A percentile compares a stretch with the other conserved stretches of the same genome.
Evolutionary conservation across 2,329 filamentous ascomycete genomes (phyloP).

Genomic region (Penicillium sp.): DNA sequence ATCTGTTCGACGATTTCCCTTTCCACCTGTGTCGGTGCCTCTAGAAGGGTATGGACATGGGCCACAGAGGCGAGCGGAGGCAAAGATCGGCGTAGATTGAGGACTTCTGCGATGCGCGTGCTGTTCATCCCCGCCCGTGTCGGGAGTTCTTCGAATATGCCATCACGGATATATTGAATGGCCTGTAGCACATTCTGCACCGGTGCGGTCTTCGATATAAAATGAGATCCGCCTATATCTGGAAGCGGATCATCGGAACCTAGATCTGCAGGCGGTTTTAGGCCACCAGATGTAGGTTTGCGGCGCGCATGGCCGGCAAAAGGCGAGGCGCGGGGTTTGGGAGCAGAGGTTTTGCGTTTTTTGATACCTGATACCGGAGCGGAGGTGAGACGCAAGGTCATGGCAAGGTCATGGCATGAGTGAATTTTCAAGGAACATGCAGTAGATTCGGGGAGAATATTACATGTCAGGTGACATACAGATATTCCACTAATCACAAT

Average conservation of each 20-base stretch:
- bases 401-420: conserved; percentile 18
- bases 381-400: conserved; percentile 50
- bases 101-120: conserved; percentile 57
- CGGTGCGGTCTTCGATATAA: conserved; percentile 47
- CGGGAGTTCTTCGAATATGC: conserved; percentile 58
- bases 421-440: neutral
- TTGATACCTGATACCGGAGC: conserved; percentile 48
- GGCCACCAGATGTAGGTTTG: conserved; percentile 36
- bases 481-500: conserved; percentile 14
- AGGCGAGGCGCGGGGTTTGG: conserved; percentile 37
- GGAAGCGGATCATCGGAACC: conserved; percentile 44
- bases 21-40: conserved; percentile 58
- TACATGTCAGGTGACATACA: conserved; percentile 17
- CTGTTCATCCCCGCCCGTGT: conserved; percentile 60
- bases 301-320: conserved; percentile 43
- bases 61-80: conserved; percentile 60
- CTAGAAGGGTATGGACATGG: conserved; percentile 58
- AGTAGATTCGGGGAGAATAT: neutral
- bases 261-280: conserved; percentile 25
- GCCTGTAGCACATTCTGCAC: conserved; percentile 53
- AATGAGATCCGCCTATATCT: conserved; percentile 52
- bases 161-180: conserved; percentile 51
- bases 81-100: conserved; percentile 55
- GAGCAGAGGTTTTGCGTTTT: conserved; percentile 35
- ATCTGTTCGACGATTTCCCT: conserved; percentile 57